Conservation (phyloP, 108 stramenopile genomes). For the Nitzschia sp. region DNA sequence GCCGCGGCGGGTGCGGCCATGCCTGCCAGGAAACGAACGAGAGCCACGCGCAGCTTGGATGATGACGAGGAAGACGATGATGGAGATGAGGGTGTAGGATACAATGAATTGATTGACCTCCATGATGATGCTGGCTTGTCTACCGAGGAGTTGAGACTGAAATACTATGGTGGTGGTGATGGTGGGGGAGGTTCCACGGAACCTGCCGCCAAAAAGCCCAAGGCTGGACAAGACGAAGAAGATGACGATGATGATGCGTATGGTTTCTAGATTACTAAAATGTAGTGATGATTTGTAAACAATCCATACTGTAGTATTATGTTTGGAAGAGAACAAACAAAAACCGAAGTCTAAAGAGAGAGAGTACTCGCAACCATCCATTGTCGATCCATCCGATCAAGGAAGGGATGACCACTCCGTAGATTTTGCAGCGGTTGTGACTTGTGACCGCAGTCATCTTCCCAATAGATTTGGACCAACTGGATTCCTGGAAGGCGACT, state of each 20-base stretch:
- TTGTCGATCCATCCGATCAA: too few species aligned
- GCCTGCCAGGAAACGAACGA: conserved; percentile 12
- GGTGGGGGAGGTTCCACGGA: background rate
- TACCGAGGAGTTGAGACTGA: conserved; percentile 51
- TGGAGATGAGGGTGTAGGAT: conserved; percentile 37
- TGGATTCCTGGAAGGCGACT: too few species aligned
- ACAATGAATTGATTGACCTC: conserved; percentile 56
- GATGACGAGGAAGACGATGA: conserved; percentile 39
- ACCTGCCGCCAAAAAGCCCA: conserved; percentile 4
- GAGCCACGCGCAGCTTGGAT: background rate
- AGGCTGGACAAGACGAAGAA: conserved; percentile 11
- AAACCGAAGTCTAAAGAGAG: too few species aligned
- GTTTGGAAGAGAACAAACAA: too few species aligned
- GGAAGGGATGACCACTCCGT: too few species aligned
- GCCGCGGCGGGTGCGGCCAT: conserved; percentile 14
- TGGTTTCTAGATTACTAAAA: conserved; percentile 17
- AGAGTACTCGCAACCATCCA: too few species aligned
- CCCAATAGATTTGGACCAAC: too few species aligned
- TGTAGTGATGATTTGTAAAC: background rate
- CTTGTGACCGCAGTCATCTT: too few species aligned
- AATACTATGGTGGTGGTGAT: conserved; percentile 51
- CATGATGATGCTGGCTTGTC: conserved; percentile 61
- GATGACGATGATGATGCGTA: conserved; percentile 35
- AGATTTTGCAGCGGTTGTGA: too few species aligned
- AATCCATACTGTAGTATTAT: too few species aligned